Evolutionary conservation across 2,329 filamentous ascomycete genomes (phyloP).

Genomic region (Orbilia oligospora): DNA sequence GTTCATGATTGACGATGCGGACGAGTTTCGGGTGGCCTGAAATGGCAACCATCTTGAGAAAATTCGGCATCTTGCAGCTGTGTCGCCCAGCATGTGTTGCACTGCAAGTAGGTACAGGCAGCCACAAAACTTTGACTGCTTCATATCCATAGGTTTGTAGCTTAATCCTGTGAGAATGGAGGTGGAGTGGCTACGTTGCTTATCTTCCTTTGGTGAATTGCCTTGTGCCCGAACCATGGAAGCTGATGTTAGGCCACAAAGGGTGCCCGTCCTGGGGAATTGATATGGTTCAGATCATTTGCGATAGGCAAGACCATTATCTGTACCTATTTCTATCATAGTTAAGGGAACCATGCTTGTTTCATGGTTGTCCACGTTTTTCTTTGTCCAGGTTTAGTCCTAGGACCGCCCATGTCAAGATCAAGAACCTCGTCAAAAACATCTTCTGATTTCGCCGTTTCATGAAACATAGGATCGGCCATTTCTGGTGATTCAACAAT

Average conservation of each 20-base stretch:
- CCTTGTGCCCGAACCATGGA: background rate
- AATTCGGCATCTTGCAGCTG: slow-evolving; percentile 26
- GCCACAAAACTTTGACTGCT: slow-evolving; percentile 17
- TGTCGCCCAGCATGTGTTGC: slow-evolving; percentile 35
- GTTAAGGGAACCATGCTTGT: slow-evolving; percentile 22
- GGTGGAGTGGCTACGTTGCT: background rate
- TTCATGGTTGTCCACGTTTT: slow-evolving; percentile 51
- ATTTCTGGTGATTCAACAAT: background rate
- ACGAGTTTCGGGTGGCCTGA: slow-evolving; percentile 52
- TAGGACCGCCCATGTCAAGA: background rate
- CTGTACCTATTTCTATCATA: slow-evolving; percentile 37
- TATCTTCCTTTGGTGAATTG: background rate
- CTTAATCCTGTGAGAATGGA: background rate
- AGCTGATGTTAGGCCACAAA: background rate
- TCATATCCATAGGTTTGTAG: background rate
- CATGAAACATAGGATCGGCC: slow-evolving; percentile 49
- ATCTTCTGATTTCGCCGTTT: slow-evolving; percentile 38
- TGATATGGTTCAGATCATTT: background rate
- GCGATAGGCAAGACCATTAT: background rate
- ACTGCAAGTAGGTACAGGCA: slow-evolving; percentile 25
- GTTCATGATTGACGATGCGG: slow-evolving; percentile 27
- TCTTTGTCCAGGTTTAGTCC: background rate
- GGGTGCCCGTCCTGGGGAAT: background rate
- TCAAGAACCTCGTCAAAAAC: slow-evolving; percentile 19
- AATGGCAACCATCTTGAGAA: slow-evolving; percentile 43